Conservation (phyloP, 1,284 basidiomycete species). For the Trametes versicolor region DNA sequence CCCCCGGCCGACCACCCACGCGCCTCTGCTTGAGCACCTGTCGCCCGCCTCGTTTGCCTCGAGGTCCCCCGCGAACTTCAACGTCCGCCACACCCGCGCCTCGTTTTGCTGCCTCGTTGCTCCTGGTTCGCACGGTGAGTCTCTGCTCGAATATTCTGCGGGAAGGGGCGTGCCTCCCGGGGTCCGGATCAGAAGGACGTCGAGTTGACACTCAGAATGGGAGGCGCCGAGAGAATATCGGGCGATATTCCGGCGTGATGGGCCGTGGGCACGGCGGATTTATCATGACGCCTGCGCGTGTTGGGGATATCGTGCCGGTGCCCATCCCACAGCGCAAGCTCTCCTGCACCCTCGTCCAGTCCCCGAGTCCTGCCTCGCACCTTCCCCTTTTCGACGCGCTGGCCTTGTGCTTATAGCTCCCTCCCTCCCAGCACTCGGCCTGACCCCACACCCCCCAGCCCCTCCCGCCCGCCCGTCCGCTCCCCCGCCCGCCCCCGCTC, state of each 20-base stretch:
- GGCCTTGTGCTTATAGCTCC: slow-evolving; percentile 29
- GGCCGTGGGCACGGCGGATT: slow-evolving; percentile 8
- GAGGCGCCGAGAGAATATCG: not conserved
- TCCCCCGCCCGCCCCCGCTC: slow-evolving; percentile 27
- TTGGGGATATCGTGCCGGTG: not conserved
- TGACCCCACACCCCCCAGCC: slow-evolving; percentile 28
- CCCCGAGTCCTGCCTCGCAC: slow-evolving; percentile 9
- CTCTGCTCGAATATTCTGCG: slow-evolving; percentile 6
- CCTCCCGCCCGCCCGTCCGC: slow-evolving; percentile 26
- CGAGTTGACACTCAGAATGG: slow-evolving; percentile 20
- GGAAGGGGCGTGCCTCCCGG: slow-evolving; percentile 14
- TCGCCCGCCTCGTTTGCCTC: slow-evolving; percentile 9
- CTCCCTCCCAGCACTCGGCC: slow-evolving; percentile 17
- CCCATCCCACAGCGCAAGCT: not conserved
- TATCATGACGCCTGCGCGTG: not conserved
- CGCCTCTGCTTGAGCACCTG: not conserved
- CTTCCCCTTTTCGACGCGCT: slow-evolving; percentile 5
- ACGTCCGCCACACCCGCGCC: slow-evolving; percentile 17
- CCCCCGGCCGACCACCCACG: not conserved
- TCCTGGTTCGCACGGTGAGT: slow-evolving; percentile 31
- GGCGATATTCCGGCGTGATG: slow-evolving; percentile 10
- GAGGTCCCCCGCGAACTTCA: slow-evolving; percentile 15
- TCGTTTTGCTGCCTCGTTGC: slow-evolving; percentile 2
- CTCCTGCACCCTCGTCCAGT: slow-evolving; percentile 4
- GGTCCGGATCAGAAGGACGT: slow-evolving; percentile 35